These are phyloP conservation scores for Zea mays DNA, from an alignment of 176 grass and related monocot species.

Conservation along the genomic window Zm-B73-REFERENCE-NAM-5.0 NC_050100.1:10283001-10283500, in stretches of 20 bases:
- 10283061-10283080: constrained; percentile 95
- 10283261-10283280: neutral
- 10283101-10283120: constrained; percentile 10
- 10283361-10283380: constrained; percentile 64
- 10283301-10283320: neutral
- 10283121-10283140: neutral
- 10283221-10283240: no score
- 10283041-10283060: constrained; percentile 99
- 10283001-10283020: constrained; percentile 90
- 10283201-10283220: no score
- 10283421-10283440: constrained; percentile 93
- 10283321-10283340: neutral
- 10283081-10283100: constrained; percentile 46
- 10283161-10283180: no score
- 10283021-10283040: constrained; percentile 81
- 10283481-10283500: no score
- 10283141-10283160: neutral
- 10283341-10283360: constrained; percentile 14
- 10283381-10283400: constrained; percentile 98
- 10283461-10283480: no score
- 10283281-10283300: neutral
- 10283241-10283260: no score
- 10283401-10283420: constrained; percentile 98
- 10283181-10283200: no score
- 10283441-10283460: no score